Evolutionary conservation across 495 filamentous ascomycete species (phyloP), one percentile per base, ranked within the genome.

Genomic region (Xylaria venustula): DNA sequence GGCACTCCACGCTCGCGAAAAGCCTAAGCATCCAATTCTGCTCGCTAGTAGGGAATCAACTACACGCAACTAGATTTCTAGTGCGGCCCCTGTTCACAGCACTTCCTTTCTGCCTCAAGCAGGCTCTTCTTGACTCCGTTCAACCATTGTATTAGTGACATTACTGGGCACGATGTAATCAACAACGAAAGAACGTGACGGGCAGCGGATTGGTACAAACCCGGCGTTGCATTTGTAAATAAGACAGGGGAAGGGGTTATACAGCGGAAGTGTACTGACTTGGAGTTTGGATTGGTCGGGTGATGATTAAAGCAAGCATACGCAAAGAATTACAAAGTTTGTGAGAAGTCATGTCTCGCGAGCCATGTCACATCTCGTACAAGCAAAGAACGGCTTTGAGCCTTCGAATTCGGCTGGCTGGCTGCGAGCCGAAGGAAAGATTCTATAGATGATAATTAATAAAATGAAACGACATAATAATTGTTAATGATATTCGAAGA

Each of bases 1-100:
- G 80, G 77, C 67, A 70, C 63, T 50, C 81, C 81, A 41, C 73
- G 83, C 49, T 86, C 83, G 32, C 82, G 85, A 62, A 85, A 84
- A 71, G 85, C 83, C 52, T 87, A 83, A 77, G 53, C 48, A 49
- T 37, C 32, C 14, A 25, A 8, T 28, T 44, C 52, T 62, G 52
- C 57, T 55, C 41, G 40, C 60, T 57, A 22, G 32, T 58, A 26
- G 40, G 14, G 55, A 25, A 41, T 36, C 19, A 61, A 60, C 20
- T 54, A 62, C 54, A 44, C 11, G 30, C 54, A 53, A 23, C 44
- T 36, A 32, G 54, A 25, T 20, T 37, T 54, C 19, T 46, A 54
- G 42, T 54, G 46, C 25, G 36, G 32, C 49, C 30, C 32, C 47
- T 37, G 34, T 48, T 45, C 49, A 60, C 50, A 30, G 57, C 58